phyloP scores from a whole-genome alignment of 371 early-diverging fungal species.

The Apophysomyces sp. region DNA sequence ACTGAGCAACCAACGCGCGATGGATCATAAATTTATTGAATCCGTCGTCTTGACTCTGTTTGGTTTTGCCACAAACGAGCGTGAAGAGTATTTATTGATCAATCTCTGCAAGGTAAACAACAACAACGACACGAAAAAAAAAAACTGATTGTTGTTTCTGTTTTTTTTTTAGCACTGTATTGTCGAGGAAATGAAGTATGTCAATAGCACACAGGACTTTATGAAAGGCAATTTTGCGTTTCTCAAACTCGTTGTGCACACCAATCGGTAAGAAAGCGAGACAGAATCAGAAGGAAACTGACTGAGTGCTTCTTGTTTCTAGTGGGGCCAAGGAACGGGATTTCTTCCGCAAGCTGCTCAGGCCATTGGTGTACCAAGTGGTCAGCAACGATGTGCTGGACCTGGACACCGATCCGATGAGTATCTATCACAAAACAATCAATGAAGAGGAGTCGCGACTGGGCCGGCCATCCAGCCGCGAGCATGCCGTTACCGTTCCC shows the following conservation, averaged over 20 bases:
- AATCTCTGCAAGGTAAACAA: conserved; percentile 83
- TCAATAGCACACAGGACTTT: conserved; percentile 84
- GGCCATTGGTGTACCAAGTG: conserved; percentile 80
- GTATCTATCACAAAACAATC: conserved; percentile 86
- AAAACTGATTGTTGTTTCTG: conserved; percentile 42
- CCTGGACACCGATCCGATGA: conserved; percentile 90
- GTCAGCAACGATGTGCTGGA: conserved; percentile 77
- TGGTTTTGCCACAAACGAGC: conserved; percentile 92
- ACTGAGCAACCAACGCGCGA: conserved; percentile 62
- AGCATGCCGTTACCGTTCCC: conserved; percentile 76
- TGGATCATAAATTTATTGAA: conserved; percentile 73
- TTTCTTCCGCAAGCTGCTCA: conserved; percentile 85
- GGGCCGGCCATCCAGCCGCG: conserved; percentile 76
- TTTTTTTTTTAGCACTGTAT: conserved; percentile 65
- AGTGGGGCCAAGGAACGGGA: conserved; percentile 94
- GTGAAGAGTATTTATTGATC: conserved; percentile 97
- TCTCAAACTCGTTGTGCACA: conserved; percentile 92
- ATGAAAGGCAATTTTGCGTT: conserved; percentile 93
- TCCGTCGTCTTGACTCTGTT: conserved; percentile 90
- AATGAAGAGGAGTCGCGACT: conserved; percentile 89
- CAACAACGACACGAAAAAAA: conserved; percentile 25
- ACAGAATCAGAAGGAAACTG: background rate
- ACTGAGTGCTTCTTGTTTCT: background rate
- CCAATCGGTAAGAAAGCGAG: conserved; percentile 61
- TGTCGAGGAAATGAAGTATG: conserved; percentile 84